phyloP scores from a whole-genome alignment of 1,139 yeast genomes.

The Arxiozyma slooffiae region DNA sequence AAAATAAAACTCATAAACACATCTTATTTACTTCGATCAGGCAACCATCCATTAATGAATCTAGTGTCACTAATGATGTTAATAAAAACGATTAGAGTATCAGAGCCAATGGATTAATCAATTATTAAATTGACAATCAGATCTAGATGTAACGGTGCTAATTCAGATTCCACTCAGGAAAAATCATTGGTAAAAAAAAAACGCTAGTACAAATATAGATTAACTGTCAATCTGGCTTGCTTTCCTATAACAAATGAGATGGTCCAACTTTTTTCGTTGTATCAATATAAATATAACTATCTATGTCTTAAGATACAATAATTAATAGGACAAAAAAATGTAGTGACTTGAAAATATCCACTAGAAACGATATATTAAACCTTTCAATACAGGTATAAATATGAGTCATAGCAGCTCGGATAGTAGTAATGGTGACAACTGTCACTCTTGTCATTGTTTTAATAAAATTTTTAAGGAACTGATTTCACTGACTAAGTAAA shows the following conservation, averaged over 20 bases:
- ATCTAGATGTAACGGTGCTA: conserved; percentile 79
- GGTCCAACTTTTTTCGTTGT: conserved; percentile 49
- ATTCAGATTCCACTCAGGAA: conserved; percentile 88
- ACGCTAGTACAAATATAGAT: conserved; percentile 78
- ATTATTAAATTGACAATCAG: conserved; percentile 66
- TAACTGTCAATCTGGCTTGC: conserved; percentile 79
- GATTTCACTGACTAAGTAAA: conserved; percentile 82
- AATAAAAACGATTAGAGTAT: conserved; percentile 52
- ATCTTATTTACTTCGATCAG: conserved; percentile 49
- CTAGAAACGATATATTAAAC: conserved; percentile 75
- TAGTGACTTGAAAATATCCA: conserved; percentile 77
- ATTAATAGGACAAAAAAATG: conserved; percentile 58
- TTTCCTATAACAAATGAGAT: conserved; percentile 54
- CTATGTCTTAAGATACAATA: conserved; percentile 73
- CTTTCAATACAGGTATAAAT: conserved; percentile 87
- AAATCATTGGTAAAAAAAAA: conserved; percentile 81
- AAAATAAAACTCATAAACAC: conserved; percentile 59
- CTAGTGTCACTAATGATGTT: conserved; percentile 77
- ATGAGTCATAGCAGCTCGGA: conserved; percentile 80
- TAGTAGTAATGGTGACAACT: conserved; percentile 74
- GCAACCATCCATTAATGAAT: conserved; percentile 84
- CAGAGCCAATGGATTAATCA: conserved; percentile 66
- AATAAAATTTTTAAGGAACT: conserved; percentile 66
- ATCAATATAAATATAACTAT: conserved; percentile 66
- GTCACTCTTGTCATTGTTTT: conserved; percentile 69